These are phyloP conservation scores for Xylariomycetidae sp. DNA, from an alignment of 2,329 filamentous ascomycete genomes.

Conservation along the genomic window DNA sequence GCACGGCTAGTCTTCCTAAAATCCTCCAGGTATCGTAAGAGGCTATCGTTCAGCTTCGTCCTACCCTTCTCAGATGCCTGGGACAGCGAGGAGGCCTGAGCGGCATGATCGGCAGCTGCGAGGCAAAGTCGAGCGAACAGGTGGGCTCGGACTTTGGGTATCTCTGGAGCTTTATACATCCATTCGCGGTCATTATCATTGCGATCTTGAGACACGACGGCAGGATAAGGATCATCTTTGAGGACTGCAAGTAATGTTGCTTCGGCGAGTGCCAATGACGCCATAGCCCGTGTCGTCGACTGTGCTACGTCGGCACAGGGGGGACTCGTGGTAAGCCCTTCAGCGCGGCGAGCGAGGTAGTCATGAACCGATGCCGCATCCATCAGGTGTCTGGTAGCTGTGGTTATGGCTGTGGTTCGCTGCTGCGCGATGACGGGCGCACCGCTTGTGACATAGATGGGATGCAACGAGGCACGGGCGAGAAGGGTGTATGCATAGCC, in stretches of 20 bases:
- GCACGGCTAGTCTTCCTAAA: constrained; percentile 71
- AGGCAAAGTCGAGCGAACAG: constrained; percentile 85
- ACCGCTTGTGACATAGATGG: constrained; percentile 63
- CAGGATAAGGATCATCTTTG: constrained; percentile 92
- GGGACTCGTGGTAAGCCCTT: constrained; percentile 33
- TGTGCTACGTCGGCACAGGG: constrained; percentile 52
- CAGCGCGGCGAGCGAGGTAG: constrained; percentile 59
- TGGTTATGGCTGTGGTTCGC: constrained; percentile 63
- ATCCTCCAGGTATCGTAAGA: constrained; percentile 72
- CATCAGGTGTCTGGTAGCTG: constrained; percentile 73
- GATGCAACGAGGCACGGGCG: constrained; percentile 67
- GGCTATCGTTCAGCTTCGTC: constrained; percentile 56
- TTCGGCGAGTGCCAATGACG: constrained; percentile 72
- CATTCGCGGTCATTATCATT: constrained; percentile 85
- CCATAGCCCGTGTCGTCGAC: constrained; percentile 49
- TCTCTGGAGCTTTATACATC: constrained; percentile 90
- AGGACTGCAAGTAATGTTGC: constrained; percentile 84
- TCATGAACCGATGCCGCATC: constrained; percentile 75
- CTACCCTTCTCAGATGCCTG: constrained; percentile 32
- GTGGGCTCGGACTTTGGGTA: constrained; percentile 83
- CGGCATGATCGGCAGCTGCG: constrained; percentile 82
- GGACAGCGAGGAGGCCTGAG: constrained; percentile 58
- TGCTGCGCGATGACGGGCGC: constrained; percentile 60
- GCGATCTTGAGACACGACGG: constrained; percentile 72
- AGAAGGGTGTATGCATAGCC: constrained; percentile 70